Conservation (phyloP, 2,329 filamentous ascomycete genomes). For the Hortaea werneckii region DNA sequence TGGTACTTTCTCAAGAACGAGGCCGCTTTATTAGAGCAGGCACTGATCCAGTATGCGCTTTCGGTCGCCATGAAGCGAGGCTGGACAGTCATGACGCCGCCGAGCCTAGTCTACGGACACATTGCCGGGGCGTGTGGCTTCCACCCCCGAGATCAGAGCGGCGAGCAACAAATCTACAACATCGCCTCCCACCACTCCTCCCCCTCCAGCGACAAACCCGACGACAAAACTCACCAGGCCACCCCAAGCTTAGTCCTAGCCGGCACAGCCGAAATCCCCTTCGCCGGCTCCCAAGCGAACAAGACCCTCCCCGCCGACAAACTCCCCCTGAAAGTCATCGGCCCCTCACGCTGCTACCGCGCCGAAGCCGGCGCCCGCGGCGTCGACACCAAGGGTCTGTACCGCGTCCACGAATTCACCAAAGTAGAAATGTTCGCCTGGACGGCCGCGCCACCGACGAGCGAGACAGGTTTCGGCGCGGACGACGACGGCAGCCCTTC, state of each 20-base stretch:
- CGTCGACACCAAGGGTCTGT: constrained; percentile 84
- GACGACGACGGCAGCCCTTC: constrained; percentile 6
- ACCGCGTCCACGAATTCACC: constrained; percentile 95
- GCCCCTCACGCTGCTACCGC: constrained; percentile 84
- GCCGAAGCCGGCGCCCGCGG: constrained; percentile 89
- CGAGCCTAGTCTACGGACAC: constrained; percentile 83
- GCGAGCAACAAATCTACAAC: constrained; percentile 84
- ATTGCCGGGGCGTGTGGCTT: constrained; percentile 88
- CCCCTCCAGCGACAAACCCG: background rate
- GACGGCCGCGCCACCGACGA: constrained; percentile 50
- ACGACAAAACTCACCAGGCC: background rate
- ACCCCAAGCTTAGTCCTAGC: constrained; percentile 56
- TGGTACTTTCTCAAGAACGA: constrained; percentile 97
- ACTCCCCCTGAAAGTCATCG: constrained; percentile 70
- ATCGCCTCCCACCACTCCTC: constrained; percentile 55
- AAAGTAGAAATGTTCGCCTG: constrained; percentile 98
- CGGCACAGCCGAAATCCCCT: constrained; percentile 87
- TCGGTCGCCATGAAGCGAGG: constrained; percentile 60
- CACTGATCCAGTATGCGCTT: constrained; percentile 77
- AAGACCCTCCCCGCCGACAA: constrained; percentile 53
- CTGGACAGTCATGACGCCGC: constrained; percentile 74
- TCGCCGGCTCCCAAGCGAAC: constrained; percentile 81
- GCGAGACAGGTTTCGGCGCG: constrained; percentile 18
- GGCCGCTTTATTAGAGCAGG: constrained; percentile 87
- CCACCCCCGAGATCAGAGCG: constrained; percentile 80